Conservation (phyloP, 2,329 filamentous ascomycete species). For the Xylariaceae sp. region DNA sequence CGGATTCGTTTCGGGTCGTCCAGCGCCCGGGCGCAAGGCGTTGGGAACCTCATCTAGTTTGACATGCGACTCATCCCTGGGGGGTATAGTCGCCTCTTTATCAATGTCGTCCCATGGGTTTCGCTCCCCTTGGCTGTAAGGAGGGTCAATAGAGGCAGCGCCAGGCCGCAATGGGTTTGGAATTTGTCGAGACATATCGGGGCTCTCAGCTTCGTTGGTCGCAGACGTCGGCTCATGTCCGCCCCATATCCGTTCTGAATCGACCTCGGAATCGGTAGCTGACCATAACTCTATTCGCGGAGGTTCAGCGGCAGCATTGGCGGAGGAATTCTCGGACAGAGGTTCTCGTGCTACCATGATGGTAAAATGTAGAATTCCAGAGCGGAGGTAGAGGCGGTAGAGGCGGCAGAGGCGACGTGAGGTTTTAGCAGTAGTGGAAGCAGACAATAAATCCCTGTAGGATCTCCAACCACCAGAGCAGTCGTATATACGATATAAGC, state of each 20-base stretch:
- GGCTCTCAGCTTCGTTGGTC: slow-evolving; percentile 18
- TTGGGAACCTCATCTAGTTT: slow-evolving; percentile 41
- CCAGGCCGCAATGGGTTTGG: slow-evolving; percentile 46
- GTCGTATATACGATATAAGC: background rate
- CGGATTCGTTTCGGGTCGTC: slow-evolving; percentile 57
- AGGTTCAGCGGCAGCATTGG: slow-evolving; percentile 34
- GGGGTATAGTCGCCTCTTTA: slow-evolving; percentile 13
- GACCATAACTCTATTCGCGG: slow-evolving; percentile 44
- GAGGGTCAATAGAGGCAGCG: slow-evolving; percentile 30
- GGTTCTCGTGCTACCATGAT: slow-evolving; percentile 53
- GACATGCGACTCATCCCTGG: slow-evolving; percentile 22
- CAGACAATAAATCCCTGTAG: background rate
- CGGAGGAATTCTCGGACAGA: slow-evolving; percentile 35
- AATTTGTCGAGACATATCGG: slow-evolving; percentile 36
- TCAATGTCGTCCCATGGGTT: slow-evolving; percentile 46
- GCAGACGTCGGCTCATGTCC: slow-evolving; percentile 11
- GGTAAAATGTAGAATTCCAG: slow-evolving; percentile 8
- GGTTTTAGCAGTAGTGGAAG: background rate
- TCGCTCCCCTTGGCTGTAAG: slow-evolving; percentile 42
- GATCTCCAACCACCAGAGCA: background rate
- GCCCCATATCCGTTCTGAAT: slow-evolving; percentile 42
- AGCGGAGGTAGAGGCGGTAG: background rate
- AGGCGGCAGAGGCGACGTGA: background rate
- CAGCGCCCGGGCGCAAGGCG: slow-evolving; percentile 43
- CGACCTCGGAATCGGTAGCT: slow-evolving; percentile 43